Evolutionary conservation across 179 eudicot species (phyloP).

Genomic region (Carnegiea gigantea): DNA sequence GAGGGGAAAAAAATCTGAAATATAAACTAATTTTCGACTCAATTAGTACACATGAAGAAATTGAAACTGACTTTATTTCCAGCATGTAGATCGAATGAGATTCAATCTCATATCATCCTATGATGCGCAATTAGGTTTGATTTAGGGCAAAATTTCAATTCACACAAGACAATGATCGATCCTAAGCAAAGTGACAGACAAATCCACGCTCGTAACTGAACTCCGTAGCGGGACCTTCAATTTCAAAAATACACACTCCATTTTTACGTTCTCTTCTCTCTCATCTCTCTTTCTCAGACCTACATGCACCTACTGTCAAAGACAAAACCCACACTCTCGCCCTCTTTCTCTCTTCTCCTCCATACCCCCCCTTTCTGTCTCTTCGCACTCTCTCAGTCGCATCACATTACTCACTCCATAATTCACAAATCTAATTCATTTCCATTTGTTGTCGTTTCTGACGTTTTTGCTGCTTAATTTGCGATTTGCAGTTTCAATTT

Average conservation of each 20-base stretch:
- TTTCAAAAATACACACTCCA: not conserved
- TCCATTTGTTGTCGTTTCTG: not conserved
- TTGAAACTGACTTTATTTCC: no score
- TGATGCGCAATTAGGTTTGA: no score
- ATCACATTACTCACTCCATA: not conserved
- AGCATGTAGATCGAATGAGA: no score
- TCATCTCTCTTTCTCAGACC: not conserved
- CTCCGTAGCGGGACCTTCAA: not conserved
- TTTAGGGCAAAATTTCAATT: no score
- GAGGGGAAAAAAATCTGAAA: no score
- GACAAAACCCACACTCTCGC: not conserved
- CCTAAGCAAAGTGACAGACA: not conserved
- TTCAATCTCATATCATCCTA: no score
- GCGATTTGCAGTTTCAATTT: not conserved
- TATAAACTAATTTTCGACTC: no score
- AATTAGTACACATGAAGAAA: no score
- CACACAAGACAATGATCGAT: no score
- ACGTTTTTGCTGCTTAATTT: not conserved
- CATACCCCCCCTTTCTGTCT: not conserved
- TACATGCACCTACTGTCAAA: not conserved
- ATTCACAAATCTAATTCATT: not conserved
- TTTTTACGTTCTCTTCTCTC: not conserved
- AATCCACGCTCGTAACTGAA: no score
- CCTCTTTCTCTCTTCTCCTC: not conserved
- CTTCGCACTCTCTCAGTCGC: not conserved